phyloP scores from a whole-genome alignment of 345 rosid genomes.

The Eucalyptus globulus region DNA sequence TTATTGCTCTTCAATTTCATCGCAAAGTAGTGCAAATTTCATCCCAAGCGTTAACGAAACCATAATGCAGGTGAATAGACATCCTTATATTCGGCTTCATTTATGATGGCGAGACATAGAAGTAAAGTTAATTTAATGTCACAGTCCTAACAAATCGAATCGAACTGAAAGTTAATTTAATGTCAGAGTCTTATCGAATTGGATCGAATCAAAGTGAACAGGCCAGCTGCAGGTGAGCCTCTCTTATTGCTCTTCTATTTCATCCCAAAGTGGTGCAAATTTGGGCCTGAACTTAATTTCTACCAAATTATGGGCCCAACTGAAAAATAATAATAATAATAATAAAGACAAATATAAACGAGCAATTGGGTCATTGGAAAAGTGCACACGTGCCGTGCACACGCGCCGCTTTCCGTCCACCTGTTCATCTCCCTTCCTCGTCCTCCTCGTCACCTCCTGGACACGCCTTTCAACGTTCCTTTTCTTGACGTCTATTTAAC shows the following conservation, averaged over 20 bases:
- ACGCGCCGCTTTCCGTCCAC: neutral
- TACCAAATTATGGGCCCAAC: neutral
- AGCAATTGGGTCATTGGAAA: neutral
- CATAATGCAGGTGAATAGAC: neutral
- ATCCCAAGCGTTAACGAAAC: too few species aligned
- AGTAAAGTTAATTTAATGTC: neutral
- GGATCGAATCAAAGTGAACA: too few species aligned
- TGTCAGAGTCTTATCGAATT: too few species aligned
- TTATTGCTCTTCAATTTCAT: neutral
- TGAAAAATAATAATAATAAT: neutral
- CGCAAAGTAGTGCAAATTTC: neutral
- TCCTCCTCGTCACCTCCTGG: neutral
- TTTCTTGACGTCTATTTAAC: neutral
- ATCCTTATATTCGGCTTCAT: neutral
- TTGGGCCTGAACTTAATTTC: neutral
- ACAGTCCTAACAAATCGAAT: fast-evolving
- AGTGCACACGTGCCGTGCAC: neutral
- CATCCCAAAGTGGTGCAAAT: neutral
- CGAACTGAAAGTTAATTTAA: too few species aligned
- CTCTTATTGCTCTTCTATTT: neutral
- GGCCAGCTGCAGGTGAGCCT: neutral
- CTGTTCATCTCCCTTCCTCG: neutral
- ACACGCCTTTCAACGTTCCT: neutral
- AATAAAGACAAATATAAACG: neutral
- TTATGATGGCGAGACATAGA: neutral